Evolutionary conservation across 2,329 filamentous ascomycete genomes (phyloP).

Genomic region (Penicillium sp.): DNA sequence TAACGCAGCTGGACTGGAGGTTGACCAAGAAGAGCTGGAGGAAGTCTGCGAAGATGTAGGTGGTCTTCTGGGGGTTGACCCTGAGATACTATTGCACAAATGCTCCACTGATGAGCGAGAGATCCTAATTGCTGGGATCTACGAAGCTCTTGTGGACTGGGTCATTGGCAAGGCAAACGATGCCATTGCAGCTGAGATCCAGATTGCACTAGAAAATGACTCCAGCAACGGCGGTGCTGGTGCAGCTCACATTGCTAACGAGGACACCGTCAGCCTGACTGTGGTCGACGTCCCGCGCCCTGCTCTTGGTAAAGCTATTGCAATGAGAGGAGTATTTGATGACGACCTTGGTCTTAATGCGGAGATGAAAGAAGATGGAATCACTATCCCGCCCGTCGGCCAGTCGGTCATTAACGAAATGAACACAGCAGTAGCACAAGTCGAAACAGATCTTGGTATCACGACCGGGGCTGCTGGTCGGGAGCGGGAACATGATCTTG

Average conservation of each 20-base stretch:
- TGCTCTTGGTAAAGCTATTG: constrained; percentile 78
- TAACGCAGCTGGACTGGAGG: constrained; percentile 78
- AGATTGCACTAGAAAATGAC: constrained; percentile 61
- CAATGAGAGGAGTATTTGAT: constrained; percentile 87
- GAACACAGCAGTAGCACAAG: constrained; percentile 73
- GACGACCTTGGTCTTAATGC: constrained; percentile 89
- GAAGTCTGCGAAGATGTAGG: constrained; percentile 87
- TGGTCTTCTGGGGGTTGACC: constrained; percentile 79
- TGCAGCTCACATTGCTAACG: constrained; percentile 64
- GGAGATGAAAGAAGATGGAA: constrained; percentile 95
- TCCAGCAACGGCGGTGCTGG: constrained; percentile 63
- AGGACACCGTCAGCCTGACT: constrained; percentile 84
- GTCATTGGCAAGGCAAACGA: constrained; percentile 85
- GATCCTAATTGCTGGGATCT: constrained; percentile 78
- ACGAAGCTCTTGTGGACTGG: constrained; percentile 94
- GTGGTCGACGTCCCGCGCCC: constrained; percentile 82
- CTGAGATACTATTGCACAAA: constrained; percentile 73
- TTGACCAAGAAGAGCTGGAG: constrained; percentile 81
- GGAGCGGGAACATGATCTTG: constrained; percentile 73
- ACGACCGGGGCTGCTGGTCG: constrained; percentile 64
- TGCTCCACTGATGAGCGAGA: constrained; percentile 82
- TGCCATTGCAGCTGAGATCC: constrained; percentile 74
- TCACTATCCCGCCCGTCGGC: constrained; percentile 70
- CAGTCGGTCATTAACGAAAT: constrained; percentile 84
- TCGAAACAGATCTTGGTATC: constrained; percentile 75